phyloP scores from a whole-genome alignment of 768 basidiomycete species.

The Serendipita sp. region DNA sequence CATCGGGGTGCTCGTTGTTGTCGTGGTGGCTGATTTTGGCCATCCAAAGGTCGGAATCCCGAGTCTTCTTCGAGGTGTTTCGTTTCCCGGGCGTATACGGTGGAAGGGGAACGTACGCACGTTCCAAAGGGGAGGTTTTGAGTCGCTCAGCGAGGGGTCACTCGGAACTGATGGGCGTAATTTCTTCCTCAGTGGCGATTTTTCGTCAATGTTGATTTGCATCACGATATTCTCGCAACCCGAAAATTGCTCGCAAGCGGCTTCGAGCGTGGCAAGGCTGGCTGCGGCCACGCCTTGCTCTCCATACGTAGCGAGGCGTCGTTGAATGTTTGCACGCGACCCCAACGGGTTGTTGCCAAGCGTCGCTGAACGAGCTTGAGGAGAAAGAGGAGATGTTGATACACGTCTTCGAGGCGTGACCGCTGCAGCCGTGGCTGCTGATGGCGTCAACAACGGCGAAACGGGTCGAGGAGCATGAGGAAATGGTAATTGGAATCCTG shows the following conservation, averaged over 20 bases:
- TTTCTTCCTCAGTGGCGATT: neutral
- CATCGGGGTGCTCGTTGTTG: neutral
- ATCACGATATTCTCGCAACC: neutral
- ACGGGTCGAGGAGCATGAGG: neutral
- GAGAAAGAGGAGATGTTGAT: neutral
- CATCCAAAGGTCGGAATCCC: neutral
- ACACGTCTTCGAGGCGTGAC: neutral
- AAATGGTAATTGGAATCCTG: constrained; percentile 6
- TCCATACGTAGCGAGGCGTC: constrained; percentile 3
- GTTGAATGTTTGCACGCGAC: constrained; percentile 2
- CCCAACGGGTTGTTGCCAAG: neutral
- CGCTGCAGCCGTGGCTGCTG: neutral
- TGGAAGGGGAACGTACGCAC: constrained; percentile 3
- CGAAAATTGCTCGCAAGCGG: neutral
- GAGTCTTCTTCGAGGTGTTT: neutral
- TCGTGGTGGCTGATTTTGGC: neutral
- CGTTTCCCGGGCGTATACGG: neutral
- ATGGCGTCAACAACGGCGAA: neutral
- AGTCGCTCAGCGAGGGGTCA: neutral
- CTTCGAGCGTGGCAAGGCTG: constrained; percentile 5
- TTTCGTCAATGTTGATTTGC: constrained; percentile 4
- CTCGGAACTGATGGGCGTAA: neutral
- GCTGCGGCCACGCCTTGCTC: constrained; percentile 4
- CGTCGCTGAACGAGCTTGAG: neutral
- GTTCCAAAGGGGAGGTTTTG: constrained; percentile 4